phyloP scores from a whole-genome alignment of 768 basidiomycete species.

The Myochromella boudieri region DNA sequence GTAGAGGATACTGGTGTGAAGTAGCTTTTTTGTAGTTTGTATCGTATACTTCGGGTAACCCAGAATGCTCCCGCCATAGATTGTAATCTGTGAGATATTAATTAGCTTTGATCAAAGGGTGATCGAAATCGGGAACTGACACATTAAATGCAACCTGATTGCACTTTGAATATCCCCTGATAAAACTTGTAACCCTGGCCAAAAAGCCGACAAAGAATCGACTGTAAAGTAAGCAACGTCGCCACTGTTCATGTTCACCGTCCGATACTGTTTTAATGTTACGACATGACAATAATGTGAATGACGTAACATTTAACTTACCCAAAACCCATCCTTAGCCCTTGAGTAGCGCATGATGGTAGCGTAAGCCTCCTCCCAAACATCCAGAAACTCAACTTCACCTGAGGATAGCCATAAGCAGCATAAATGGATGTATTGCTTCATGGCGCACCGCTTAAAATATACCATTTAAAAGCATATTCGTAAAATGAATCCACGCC shows the following conservation, averaged over 20 bases:
- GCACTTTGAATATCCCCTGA: constrained; percentile 87
- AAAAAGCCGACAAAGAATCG: constrained; percentile 96
- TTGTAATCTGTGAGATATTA: constrained; percentile 70
- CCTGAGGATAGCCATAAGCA: constrained; percentile 37
- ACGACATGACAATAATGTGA: background rate
- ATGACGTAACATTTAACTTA: constrained; percentile 30
- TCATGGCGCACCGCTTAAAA: constrained; percentile 62
- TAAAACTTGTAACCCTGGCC: constrained; percentile 93
- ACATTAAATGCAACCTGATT: constrained; percentile 88
- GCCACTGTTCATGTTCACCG: constrained; percentile 78
- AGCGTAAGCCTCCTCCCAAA: constrained; percentile 82
- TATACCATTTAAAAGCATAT: constrained; percentile 91
- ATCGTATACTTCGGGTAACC: constrained; percentile 92
- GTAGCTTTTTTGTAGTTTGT: constrained; percentile 71
- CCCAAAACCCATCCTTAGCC: constrained; percentile 86
- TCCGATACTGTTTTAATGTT: constrained; percentile 67
- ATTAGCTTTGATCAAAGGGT: background rate
- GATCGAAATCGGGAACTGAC: constrained; percentile 39
- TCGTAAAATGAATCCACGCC: constrained; percentile 97
- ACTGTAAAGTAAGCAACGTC: constrained; percentile 74
- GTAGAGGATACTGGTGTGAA: constrained; percentile 75
- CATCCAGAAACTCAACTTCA: constrained; percentile 77
- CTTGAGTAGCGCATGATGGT: constrained; percentile 85
- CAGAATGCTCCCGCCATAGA: constrained; percentile 84
- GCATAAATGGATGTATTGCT: background rate